A percentile compares a stretch with the other conserved stretches of the same genome.
Evolutionary conservation across 2,329 filamentous ascomycete genomes (phyloP).

Genomic region (Botrytis aclada): DNA sequence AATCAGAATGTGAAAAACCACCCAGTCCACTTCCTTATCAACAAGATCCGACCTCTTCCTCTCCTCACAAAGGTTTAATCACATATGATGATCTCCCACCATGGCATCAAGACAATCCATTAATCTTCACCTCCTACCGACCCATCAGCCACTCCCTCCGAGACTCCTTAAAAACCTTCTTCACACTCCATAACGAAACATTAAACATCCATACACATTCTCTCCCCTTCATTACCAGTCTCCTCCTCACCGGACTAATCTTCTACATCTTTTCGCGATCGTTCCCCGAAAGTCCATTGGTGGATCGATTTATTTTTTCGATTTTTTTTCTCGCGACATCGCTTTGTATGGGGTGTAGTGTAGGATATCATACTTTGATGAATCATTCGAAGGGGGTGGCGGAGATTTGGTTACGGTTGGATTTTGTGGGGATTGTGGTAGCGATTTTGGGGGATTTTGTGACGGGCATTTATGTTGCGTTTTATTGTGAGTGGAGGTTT

Average conservation of each 20-base stretch:
- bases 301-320: slow-evolving; percentile 1
- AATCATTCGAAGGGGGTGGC: slow-evolving; percentile 6
- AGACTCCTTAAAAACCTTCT: not conserved
- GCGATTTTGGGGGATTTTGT: slow-evolving; percentile 17
- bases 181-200: slow-evolving; percentile 14
- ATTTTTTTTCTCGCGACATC: not conserved
- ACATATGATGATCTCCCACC: slow-evolving; percentile 12
- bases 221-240: not conserved
- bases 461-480: slow-evolving; percentile 10
- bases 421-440: slow-evolving; percentile 16
- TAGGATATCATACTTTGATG: slow-evolving; percentile 14
- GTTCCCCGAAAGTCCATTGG: not conserved
- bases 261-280: not conserved
- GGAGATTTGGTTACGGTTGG: slow-evolving; percentile 12
- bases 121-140: slow-evolving; percentile 14
- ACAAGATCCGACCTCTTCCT: no score
- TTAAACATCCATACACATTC: slow-evolving; percentile 16
- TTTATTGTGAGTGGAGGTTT: slow-evolving; percentile 18
- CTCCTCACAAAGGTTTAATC: not conserved
- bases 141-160: not conserved
- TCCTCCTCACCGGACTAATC: not conserved
- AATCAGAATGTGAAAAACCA: slow-evolving; percentile 2
- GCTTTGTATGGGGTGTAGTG: slow-evolving; percentile 10
- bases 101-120: slow-evolving; percentile 14
- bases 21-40: no score